Conservation (phyloP, 257 asterid species). For the Petunia secreta region DNA sequence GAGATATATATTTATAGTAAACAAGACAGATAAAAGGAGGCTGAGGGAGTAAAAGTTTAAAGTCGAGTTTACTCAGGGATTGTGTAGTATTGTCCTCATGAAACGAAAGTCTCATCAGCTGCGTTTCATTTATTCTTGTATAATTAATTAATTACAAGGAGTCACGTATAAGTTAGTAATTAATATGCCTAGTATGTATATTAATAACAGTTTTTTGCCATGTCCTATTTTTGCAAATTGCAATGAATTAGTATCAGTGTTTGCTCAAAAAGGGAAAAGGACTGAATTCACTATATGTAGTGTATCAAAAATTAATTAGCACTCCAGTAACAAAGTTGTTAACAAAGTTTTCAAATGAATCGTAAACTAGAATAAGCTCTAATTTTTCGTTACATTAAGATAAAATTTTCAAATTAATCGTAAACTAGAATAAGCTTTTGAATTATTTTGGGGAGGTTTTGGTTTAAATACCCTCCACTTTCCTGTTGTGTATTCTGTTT, state of each 20-base stretch:
- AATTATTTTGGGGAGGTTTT: not conserved
- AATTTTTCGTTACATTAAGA: too few species aligned
- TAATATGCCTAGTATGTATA: not conserved
- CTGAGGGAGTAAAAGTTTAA: too few species aligned
- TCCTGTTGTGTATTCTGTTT: not conserved
- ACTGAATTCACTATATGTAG: not conserved
- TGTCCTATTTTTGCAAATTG: not conserved
- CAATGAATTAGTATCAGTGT: not conserved
- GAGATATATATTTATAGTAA: too few species aligned
- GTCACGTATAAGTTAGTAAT: not conserved
- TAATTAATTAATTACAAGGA: not conserved
- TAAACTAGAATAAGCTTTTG: too few species aligned
- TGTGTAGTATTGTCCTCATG: not conserved
- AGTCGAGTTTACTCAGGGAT: not conserved
- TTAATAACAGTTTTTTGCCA: not conserved
- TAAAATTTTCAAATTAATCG: too few species aligned
- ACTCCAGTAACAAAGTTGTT: too few species aligned
- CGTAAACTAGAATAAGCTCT: not conserved
- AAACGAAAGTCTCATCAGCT: not conserved
- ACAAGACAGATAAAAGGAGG: too few species aligned
- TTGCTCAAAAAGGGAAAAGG: not conserved
- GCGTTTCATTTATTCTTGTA: not conserved
- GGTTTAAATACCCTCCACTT: not conserved
- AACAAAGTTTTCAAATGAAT: too few species aligned
- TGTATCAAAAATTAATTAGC: too few species aligned